Base-by-base conservation (phyloP, 257 asterid species). In the Paraleonurus japonicus region DNA sequence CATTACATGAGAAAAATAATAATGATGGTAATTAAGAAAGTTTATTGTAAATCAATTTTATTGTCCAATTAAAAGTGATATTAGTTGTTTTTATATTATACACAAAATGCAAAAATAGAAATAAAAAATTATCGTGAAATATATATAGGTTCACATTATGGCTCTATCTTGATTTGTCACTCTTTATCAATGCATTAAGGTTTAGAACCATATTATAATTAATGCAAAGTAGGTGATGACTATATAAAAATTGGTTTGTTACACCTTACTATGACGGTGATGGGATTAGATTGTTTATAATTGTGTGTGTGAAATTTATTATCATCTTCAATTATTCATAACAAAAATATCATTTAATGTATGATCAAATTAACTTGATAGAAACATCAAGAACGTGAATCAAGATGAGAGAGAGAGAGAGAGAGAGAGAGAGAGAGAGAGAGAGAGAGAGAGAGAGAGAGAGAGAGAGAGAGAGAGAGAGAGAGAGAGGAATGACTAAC, bases 401-500 rank as follows among this genome's bases (percentile, higher is more conserved):
- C 10, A 33, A 33, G 41, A 35, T n/a, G 7, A 6, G 8, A 32
- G 68, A 27, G 61, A 47, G 70, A 45, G 69, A 47, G 55, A 48
- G 62, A 35, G 7, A 6, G 8, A 32, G 68, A 27, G 61, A 47
- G 70, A 45, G 69, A 47, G 55, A 48, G 62, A 35, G 7, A 6
- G 8, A 32, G 68, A 27, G 61, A 47, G 70, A 45, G 69, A 47
- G 55, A 48, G 62, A 35, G 7, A 6, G 8, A 32, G 68, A 27
- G 61, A 47, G 70, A 45, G 69, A 47, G 55, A 48, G 62, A 35
- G 7, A 6, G 8, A 35, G 7, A 6, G 8, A 32, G 68, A 27
- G 61, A 47, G 70, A 45, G 69, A 47, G 55, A 48, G 62, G 32
- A 27, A 26, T 43, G 23, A 59, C 19, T 73, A n/a, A 93, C 98